Conservation (phyloP, 192 early-diverging fungal genomes). For the Backusella sp. region DNA sequence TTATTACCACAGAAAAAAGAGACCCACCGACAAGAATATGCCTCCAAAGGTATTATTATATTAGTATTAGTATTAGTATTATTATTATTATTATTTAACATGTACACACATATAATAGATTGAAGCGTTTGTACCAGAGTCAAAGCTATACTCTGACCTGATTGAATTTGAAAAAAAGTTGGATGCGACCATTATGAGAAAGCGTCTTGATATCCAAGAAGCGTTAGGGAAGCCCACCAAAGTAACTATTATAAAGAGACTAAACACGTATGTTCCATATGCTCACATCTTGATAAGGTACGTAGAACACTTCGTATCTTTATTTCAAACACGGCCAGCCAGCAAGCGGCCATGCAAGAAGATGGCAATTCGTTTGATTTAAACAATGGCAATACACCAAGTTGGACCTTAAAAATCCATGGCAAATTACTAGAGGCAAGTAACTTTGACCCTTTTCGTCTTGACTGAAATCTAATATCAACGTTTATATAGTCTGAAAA, state of each 20-base stretch:
- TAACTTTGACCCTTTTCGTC: neutral
- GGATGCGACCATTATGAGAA: slow-evolving; percentile 88
- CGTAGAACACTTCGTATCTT: slow-evolving; percentile 84
- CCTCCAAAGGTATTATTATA: slow-evolving; percentile 26
- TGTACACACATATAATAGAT: slow-evolving; percentile 50
- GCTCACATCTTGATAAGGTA: slow-evolving; percentile 25
- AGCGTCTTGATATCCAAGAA: slow-evolving; percentile 88
- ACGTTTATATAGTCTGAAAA: neutral
- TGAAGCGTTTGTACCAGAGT: slow-evolving; percentile 90
- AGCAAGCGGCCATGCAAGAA: slow-evolving; percentile 60
- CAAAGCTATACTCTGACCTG: slow-evolving; percentile 82
- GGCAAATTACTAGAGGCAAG: slow-evolving; percentile 77
- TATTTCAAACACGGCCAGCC: slow-evolving; percentile 81
- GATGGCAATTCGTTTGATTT: slow-evolving; percentile 45
- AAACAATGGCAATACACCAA: slow-evolving; percentile 56
- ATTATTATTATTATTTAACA: neutral
- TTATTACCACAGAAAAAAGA: slow-evolving; percentile 14
- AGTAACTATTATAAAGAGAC: neutral
- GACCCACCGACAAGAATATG: slow-evolving; percentile 25
- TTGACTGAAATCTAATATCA: slow-evolving; percentile 44
- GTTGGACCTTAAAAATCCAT: slow-evolving; percentile 90
- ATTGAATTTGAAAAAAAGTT: slow-evolving; percentile 85
- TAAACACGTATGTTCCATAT: neutral
- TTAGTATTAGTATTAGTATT: no score
- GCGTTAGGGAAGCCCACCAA: slow-evolving; percentile 73